Conservation (phyloP, 129 eudicot species). For the Kitagawia praeruptora region DNA sequence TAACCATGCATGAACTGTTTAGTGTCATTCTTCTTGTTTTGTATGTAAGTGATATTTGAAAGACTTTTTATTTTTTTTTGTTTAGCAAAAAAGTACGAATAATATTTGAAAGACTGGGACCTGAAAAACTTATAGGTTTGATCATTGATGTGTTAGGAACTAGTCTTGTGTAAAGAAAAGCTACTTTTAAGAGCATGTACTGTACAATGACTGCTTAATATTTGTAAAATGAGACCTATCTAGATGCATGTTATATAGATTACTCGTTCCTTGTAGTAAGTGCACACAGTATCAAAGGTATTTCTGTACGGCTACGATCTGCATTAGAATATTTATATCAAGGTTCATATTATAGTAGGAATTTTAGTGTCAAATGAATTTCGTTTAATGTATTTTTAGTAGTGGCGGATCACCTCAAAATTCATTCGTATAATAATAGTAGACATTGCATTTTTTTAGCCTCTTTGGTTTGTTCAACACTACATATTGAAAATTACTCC, state of each 20-base stretch:
- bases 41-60: neutral
- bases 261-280: neutral
- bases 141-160: no score
- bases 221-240: neutral
- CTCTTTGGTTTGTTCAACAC: neutral
- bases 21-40: neutral
- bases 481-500: neutral
- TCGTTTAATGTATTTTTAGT: no score
- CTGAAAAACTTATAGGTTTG: neutral
- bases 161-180: neutral
- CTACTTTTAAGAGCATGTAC: neutral
- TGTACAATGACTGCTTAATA: neutral
- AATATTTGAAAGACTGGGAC: neutral
- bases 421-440: neutral
- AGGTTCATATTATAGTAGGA: neutral
- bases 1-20: neutral
- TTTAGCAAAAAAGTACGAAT: no score
- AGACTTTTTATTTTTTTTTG: no score
- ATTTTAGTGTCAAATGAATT: neutral
- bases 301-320: neutral
- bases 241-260: neutral
- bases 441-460: neutral
- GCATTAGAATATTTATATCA: neutral
- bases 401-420: neutral
- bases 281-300: neutral